phyloP scores from a whole-genome alignment of 2,329 filamentous ascomycete genomes.

The Davidsoniella virescens region DNA sequence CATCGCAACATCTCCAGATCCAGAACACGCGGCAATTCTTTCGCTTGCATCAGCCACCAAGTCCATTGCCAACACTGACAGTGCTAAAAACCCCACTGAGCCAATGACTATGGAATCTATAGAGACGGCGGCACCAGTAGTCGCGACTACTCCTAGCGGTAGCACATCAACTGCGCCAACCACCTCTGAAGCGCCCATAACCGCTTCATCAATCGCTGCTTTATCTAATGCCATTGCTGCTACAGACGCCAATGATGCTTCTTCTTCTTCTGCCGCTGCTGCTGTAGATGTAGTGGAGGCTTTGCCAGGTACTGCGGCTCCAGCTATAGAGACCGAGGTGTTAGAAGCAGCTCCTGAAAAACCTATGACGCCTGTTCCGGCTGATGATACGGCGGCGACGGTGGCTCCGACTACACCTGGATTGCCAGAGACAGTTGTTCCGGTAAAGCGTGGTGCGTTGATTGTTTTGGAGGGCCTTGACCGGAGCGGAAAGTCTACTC shows the following conservation, averaged over 20 bases:
- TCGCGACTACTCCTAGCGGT: not conserved
- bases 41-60: constrained; percentile 14
- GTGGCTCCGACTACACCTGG: constrained; percentile 2
- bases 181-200: not conserved
- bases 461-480: constrained; percentile 82
- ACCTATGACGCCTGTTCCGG: not conserved
- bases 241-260: not conserved
- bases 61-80: not conserved
- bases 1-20: constrained; percentile 24
- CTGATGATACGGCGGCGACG: not conserved
- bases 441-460: constrained; percentile 44
- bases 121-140: not conserved
- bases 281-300: not conserved
- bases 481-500: constrained; percentile 81
- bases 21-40: constrained; percentile 16
- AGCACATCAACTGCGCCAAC: not conserved
- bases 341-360: not conserved
- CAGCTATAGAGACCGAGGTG: not conserved
- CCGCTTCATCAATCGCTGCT: not conserved
- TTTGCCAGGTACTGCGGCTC: not conserved
- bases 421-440: constrained; percentile 4
- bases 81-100: too few relatives aligned
- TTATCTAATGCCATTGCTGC: not conserved
- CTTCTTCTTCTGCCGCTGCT: not conserved
- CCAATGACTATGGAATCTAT: too few relatives aligned